A percentile compares a stretch with the other conserved stretches of the same genome.
phyloP scores from a whole-genome alignment of 331 rosid species.

The Rhamnella rubrinervis region DNA sequence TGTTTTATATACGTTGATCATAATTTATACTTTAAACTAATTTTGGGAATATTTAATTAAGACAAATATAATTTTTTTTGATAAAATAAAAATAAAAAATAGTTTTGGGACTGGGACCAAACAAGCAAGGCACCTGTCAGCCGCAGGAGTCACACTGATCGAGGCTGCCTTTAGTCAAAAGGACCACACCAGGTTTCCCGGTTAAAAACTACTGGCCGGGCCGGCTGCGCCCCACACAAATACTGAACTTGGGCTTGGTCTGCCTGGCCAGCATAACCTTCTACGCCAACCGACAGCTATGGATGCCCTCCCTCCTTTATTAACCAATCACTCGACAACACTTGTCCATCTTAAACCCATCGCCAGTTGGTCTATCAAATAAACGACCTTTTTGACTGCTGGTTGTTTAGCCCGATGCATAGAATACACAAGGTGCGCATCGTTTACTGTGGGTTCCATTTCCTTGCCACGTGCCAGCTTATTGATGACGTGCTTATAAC shows the following conservation, averaged over 20 bases:
- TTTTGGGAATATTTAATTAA: too few species aligned
- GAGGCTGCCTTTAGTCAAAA: neutral
- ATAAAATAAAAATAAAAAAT: too few species aligned
- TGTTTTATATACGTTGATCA: too few species aligned
- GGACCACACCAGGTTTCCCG: constrained; percentile 5
- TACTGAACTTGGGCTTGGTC: neutral
- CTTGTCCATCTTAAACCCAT: neutral
- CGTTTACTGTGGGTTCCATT: neutral
- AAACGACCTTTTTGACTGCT: neutral
- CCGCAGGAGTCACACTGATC: constrained; percentile 4
- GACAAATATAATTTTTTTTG: too few species aligned
- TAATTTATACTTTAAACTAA: too few species aligned
- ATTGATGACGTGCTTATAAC: too few species aligned
- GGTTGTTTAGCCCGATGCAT: neutral
- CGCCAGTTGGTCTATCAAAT: neutral
- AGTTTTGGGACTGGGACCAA: neutral
- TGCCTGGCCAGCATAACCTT: constrained; percentile 4
- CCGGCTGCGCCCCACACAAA: neutral
- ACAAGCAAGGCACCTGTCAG: neutral
- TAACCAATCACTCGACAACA: neutral
- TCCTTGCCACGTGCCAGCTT: too few species aligned
- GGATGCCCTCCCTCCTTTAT: constrained; percentile 9
- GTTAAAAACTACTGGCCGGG: constrained; percentile 10
- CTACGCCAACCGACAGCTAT: constrained; percentile 9
- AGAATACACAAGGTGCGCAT: constrained; percentile 3